phyloP scores from a whole-genome alignment of 805 yeast genomes.

The Metschnikowia proteae region DNA sequence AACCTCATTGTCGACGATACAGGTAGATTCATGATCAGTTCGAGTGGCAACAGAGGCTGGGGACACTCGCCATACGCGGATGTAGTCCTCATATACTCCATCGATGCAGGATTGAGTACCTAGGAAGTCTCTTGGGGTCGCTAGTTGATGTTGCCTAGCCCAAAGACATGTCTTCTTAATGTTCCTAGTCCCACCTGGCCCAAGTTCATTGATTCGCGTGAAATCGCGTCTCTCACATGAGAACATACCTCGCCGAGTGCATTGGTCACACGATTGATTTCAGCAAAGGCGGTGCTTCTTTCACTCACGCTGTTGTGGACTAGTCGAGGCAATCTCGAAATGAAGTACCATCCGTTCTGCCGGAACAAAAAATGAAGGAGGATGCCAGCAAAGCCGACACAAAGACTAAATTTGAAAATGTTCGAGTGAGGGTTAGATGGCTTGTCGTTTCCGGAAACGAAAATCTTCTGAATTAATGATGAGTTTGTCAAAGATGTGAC shows the following conservation, averaged over 20 bases:
- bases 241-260: neutral
- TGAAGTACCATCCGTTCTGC: slow-evolving; percentile 8
- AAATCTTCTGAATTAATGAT: neutral
- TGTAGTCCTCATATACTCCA: slow-evolving; percentile 76
- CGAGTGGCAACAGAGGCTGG: slow-evolving; percentile 97
- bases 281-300: neutral
- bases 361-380: slow-evolving; percentile 34
- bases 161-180: slow-evolving; percentile 27
- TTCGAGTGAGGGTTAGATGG: slow-evolving; percentile 16
- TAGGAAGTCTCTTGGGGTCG: neutral
- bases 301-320: slow-evolving; percentile 6
- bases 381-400: slow-evolving; percentile 39
- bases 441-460: neutral
- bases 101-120: slow-evolving; percentile 42
- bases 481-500: slow-evolving; percentile 2
- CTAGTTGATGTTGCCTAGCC: slow-evolving; percentile 13
- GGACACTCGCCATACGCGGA: slow-evolving; percentile 74
- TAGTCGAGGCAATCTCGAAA: neutral
- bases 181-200: slow-evolving; percentile 36
- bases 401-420: slow-evolving; percentile 32
- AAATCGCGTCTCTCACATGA: neutral
- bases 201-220: slow-evolving; percentile 12
- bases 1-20: slow-evolving; percentile 79
- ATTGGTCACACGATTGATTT: neutral
- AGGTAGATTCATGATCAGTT: slow-evolving; percentile 80